Evolutionary conservation across 768 basidiomycete genomes (phyloP).

Genomic region (Trametes sanguinea): DNA sequence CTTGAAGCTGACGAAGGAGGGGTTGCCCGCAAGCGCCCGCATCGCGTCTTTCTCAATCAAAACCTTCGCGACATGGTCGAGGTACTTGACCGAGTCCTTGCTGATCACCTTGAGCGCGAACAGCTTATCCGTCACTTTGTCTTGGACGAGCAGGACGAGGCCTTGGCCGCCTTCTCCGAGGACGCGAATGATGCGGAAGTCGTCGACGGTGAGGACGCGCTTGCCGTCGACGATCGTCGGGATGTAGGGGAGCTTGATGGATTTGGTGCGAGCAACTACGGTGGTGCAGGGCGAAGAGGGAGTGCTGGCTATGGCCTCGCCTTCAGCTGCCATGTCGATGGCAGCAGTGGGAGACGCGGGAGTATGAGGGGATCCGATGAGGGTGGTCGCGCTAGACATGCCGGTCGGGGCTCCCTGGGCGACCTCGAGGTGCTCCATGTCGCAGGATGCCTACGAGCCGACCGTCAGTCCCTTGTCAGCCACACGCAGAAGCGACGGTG

Average conservation of each 20-base stretch:
- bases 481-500: neutral
- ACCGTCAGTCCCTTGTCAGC: neutral
- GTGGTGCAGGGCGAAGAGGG: neutral
- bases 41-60: constrained; percentile 18
- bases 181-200: constrained; percentile 20
- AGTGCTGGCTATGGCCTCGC: neutral
- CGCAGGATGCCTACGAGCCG: neutral
- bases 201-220: constrained; percentile 50
- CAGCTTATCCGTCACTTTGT: constrained; percentile 16
- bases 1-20: constrained; percentile 3
- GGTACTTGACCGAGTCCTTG: constrained; percentile 88
- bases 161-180: constrained; percentile 26
- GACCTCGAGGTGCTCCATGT: constrained; percentile 8
- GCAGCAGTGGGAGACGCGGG: neutral
- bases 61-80: neutral
- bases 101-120: constrained; percentile 92
- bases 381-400: constrained; percentile 11
- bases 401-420: neutral
- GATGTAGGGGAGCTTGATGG: constrained; percentile 69
- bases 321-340: neutral
- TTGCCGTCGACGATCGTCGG: constrained; percentile 70
- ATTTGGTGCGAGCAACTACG: constrained; percentile 58
- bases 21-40: constrained; percentile 9
- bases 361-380: constrained; percentile 11
- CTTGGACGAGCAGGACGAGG: constrained; percentile 25